Conservation (phyloP, 169 alveolate species). For the Plasmodium yoelii region DNA sequence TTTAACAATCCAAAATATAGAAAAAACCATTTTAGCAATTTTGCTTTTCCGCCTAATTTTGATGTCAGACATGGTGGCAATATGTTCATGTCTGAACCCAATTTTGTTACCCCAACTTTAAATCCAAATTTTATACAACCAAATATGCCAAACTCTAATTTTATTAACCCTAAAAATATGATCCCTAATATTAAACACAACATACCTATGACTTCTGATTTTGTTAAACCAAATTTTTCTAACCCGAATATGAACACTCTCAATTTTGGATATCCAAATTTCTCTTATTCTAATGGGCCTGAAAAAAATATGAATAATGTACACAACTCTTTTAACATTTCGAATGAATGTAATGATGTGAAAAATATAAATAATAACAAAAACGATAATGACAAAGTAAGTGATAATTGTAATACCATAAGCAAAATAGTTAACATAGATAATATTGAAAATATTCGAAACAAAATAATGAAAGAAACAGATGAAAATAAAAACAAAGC, state of each 20-base stretch:
- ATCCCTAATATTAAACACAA: neutral
- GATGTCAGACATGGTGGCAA: too few relatives aligned
- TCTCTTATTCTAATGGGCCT: neutral
- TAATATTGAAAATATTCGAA: neutral
- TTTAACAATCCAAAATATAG: neutral
- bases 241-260: conserved; percentile 2
- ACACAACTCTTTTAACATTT: too few relatives aligned
- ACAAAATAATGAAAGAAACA: neutral
- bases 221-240: neutral
- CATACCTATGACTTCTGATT: neutral
- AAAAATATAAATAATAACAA: neutral
- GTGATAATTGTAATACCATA: neutral
- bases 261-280: neutral
- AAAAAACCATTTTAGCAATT: too few relatives aligned
- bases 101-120: too few relatives aligned
- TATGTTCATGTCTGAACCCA: too few relatives aligned
- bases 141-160: neutral
- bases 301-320: neutral
- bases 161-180: conserved; percentile 8
- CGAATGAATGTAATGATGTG: neutral
- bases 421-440: neutral
- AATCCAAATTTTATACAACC: too few relatives aligned
- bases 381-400: neutral
- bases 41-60: too few relatives aligned
- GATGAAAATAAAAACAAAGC: neutral